Evolutionary conservation across 331 rosid genomes (phyloP), one percentile per base, ranked within the genome.

Genomic region (Quercus lobata): DNA sequence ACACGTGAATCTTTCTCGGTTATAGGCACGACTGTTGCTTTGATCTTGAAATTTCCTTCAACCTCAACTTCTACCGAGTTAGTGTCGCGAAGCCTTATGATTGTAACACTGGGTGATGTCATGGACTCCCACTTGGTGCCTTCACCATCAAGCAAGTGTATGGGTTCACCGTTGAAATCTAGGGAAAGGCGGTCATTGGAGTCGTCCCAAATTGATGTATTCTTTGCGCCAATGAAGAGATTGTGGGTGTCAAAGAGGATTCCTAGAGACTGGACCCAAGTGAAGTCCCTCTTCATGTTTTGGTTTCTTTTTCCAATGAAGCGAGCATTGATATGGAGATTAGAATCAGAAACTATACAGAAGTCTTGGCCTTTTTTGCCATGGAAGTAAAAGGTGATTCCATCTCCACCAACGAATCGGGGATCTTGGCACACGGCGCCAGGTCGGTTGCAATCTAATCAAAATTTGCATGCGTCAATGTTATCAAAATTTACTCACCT

Each of bases 391-490:
- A 84, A 84, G 60, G 88, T 84, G n/a, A 87, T 68, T 7, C 91
- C 88, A 58, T 87, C 91, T 41, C 88, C 87, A 30, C 88, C 91
- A 18, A 87, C 72, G 44, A 87, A 87, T 21, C 85, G 78, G 2
- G 91, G 91, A 54, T 87, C 91, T 78, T 87, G 88, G 78, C 91
- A 84, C 22, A 84, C 91, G 0, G 88, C 91, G 22, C 91, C 85
- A 41, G 87, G 87, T 35, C 58, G 70, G 75, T 84, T 76, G 56
- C 87, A 84, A 32, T 82, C 91, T 87, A 73, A 2, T 1, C 17
- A 78, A 57, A 14, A 37, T 56, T 30, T 14, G 7, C n/a, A 44
- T 21, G 57, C 21, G 55, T 8, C 54, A 68, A 7, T 32, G 72
- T 34, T 18, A 18, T 3, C 17, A 49, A 10, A 12, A 49, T 10